Conservation (phyloP, 441 rosid species). For the Raphanus hybrid region DNA sequence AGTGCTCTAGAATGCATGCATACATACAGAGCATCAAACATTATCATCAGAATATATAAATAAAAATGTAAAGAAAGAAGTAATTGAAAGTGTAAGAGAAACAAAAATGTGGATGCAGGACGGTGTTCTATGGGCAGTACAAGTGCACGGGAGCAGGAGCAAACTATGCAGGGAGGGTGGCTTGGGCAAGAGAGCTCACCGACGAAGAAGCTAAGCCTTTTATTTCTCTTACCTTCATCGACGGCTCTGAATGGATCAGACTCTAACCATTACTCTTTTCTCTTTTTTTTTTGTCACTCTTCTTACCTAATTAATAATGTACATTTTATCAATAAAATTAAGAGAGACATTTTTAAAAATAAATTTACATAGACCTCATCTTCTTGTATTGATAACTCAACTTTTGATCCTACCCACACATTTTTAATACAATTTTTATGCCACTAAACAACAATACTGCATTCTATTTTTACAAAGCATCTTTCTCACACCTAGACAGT, state of each 20-base stretch:
- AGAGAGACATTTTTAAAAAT: neutral
- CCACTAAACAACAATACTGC: neutral
- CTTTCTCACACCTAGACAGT: neutral
- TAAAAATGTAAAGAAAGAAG: neutral
- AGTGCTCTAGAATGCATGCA: conserved; percentile 16
- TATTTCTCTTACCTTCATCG: conserved; percentile 76
- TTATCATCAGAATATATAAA: neutral
- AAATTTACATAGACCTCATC: neutral
- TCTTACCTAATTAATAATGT: conserved; percentile 23
- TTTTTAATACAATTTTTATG: neutral
- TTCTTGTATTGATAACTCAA: neutral
- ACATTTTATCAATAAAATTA: conserved; percentile 4
- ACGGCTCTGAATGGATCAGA: conserved; percentile 91
- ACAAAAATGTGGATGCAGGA: conserved; percentile 55
- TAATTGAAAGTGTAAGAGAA: neutral
- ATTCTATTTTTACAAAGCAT: neutral
- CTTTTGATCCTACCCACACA: neutral
- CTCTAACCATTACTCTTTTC: conserved; percentile 29
- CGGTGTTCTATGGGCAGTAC: conserved; percentile 96
- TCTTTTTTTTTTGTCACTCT: neutral
- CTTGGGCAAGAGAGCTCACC: conserved; percentile 93
- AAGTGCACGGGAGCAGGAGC: conserved; percentile 95
- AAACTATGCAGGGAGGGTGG: conserved; percentile 83
- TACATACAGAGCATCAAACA: neutral
- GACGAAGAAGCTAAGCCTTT: conserved; percentile 95